A percentile compares a stretch with the other conserved stretches of the same genome.
These are phyloP conservation scores for Cryptosporidium baileyi DNA, from an alignment of 169 alveolate species.

Conservation along the genomic window DNA sequence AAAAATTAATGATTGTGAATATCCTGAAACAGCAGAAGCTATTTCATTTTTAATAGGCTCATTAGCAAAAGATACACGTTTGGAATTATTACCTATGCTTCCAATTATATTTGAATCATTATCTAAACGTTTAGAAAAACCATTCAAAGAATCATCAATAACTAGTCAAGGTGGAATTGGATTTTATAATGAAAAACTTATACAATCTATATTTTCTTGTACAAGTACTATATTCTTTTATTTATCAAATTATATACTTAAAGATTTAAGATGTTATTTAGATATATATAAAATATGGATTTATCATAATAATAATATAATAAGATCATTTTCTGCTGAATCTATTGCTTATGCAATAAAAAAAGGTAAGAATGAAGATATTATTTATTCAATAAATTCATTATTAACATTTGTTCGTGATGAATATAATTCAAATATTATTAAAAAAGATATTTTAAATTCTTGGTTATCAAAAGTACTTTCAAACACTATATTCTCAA, in stretches of 20 bases:
- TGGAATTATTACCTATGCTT: conserved; percentile 30
- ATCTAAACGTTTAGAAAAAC: conserved; percentile 18
- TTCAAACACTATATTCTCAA: neutral
- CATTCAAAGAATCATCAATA: conserved; percentile 3
- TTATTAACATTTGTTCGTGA: neutral
- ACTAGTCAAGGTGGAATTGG: conserved; percentile 61
- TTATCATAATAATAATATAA: neutral
- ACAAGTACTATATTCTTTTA: conserved; percentile 52
- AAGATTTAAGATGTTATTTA: neutral
- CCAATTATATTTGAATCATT: conserved; percentile 18
- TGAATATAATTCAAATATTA: neutral
- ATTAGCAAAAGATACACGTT: conserved; percentile 49
- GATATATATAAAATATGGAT: conserved; percentile 20
- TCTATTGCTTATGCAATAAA: conserved; percentile 56
- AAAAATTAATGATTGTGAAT: conserved; percentile 15
- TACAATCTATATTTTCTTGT: conserved; percentile 42
- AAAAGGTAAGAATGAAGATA: neutral
- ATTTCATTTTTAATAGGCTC: conserved; percentile 32
- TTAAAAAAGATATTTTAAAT: too few relatives aligned
- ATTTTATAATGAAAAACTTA: neutral
- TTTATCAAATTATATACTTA: conserved; percentile 15
- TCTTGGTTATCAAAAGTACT: conserved; percentile 27
- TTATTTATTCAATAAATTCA: neutral
- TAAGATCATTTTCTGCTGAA: conserved; percentile 38
- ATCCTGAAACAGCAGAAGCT: conserved; percentile 65